These are phyloP conservation scores for Graphilbum fragrans DNA, from an alignment of 2,329 filamentous ascomycete species.

Conservation along the genomic window DNA sequence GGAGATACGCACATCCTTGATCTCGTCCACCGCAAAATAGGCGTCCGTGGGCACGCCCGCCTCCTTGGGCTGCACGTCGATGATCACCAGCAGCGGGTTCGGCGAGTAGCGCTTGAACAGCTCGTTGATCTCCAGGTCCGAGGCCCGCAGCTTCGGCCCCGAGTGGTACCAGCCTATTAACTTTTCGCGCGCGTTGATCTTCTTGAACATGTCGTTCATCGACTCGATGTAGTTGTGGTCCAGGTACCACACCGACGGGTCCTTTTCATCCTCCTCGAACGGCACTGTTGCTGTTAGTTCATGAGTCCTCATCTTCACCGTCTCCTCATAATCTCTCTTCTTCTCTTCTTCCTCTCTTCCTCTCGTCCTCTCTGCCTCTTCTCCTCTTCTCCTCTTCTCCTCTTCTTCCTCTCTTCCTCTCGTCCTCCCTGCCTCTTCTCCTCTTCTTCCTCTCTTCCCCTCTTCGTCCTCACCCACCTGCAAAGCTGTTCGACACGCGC, in stretches of 20 bases:
- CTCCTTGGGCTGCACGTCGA: slow-evolving; percentile 97
- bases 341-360: too few relatives aligned
- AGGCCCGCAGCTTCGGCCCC: slow-evolving; percentile 89
- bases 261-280: slow-evolving; percentile 97
- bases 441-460: background rate
- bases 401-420: too few relatives aligned
- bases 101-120: slow-evolving; percentile 98
- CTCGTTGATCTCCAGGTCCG: slow-evolving; percentile 98
- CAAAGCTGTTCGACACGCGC: slow-evolving; percentile 97
- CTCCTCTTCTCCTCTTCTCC: too few relatives aligned
- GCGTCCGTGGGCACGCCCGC: slow-evolving; percentile 95
- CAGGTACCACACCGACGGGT: slow-evolving; percentile 96
- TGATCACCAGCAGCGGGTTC: slow-evolving; percentile 91
- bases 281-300: slow-evolving; percentile 43
- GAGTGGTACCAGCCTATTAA: slow-evolving; percentile 99
- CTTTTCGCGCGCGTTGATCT: slow-evolving; percentile 97
- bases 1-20: slow-evolving; percentile 72
- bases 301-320: background rate
- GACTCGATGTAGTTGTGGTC: slow-evolving; percentile 99
- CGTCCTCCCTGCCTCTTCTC: too few relatives aligned
- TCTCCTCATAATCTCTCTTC: background rate
- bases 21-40: slow-evolving; percentile 98
- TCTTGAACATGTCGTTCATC: slow-evolving; percentile 99
- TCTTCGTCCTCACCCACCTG: slow-evolving; percentile 50
- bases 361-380: background rate